Base-by-base conservation (phyloP, 495 filamentous ascomycete genomes). In the Penicillium canariense region DNA sequence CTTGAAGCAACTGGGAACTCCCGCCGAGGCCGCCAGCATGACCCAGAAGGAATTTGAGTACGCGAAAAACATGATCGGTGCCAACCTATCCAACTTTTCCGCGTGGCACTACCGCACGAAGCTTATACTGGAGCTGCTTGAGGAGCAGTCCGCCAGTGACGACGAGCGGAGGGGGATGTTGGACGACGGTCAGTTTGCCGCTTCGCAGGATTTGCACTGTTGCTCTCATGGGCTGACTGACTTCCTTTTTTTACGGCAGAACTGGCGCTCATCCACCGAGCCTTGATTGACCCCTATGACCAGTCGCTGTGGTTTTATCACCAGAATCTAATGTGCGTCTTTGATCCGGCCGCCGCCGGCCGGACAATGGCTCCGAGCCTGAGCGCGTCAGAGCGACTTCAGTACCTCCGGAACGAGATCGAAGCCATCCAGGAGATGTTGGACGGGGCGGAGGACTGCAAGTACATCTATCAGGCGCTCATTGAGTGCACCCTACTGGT, bases 271-370 rank as follows among this genome's bases (percentile, higher is more conserved):
- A 86, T 96, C 28, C 81, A 86, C 50, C 78, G 84, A 45, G 91
- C 87, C 0, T 80, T 97, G 36, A 91, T 90, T 14, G 93, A 95
- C 59, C 89, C 91, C 5, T 87, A 91, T 54, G 91, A 96, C 66
- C 92, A 96, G 61, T 92, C 89, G 9, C 73, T 96, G 12, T 99
- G 95, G 95, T 96, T 91, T 68, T 99, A 97, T 68, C 90, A 97
- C 63, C 85, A 89, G 53, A 93, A 83, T 63, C 68, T 96, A 52
- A 85, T 96, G 72, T 81, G 72, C 57, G 81, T 70, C 4, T 77
- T 86, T 73, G 67, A 87, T 74, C 72, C 75, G 68, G 48, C 73
- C 68, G 54, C 71, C 49, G 62, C 72, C 50, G 38, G 58, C n/a
- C 66, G 67, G n/a, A 81, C 81, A 17, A 85, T 92, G 66, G 76